These are phyloP conservation scores for Tulasnella sp. DNA, from an alignment of 768 basidiomycete species.

Conservation along the genomic window DNA sequence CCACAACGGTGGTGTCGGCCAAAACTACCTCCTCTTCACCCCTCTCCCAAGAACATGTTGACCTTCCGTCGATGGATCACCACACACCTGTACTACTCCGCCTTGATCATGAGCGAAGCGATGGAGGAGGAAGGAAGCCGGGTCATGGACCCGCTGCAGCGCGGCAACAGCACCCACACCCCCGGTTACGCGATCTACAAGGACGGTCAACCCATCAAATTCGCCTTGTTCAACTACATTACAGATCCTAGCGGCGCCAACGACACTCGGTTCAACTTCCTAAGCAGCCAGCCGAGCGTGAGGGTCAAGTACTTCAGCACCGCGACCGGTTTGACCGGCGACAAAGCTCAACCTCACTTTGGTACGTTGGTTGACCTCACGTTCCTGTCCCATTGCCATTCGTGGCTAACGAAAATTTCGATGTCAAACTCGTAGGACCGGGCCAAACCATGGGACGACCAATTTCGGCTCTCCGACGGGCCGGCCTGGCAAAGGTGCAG, in stretches of 20 bases:
- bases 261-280: slow-evolving; percentile 20
- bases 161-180: slow-evolving; percentile 50
- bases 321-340: slow-evolving; percentile 10
- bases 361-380: too few relatives aligned
- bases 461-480: slow-evolving; percentile 27
- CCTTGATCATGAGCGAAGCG: slow-evolving; percentile 63
- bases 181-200: slow-evolving; percentile 71
- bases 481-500: slow-evolving; percentile 32
- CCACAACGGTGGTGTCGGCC: slow-evolving; percentile 32
- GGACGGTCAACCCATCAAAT: slow-evolving; percentile 47
- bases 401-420: slow-evolving; percentile 30
- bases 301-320: slow-evolving; percentile 19
- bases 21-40: slow-evolving; percentile 53
- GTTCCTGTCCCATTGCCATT: too few relatives aligned
- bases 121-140: slow-evolving; percentile 60
- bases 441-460: slow-evolving; percentile 24
- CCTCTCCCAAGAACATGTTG: slow-evolving; percentile 54
- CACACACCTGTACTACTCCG: slow-evolving; percentile 69
- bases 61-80: slow-evolving; percentile 63
- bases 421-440: slow-evolving; percentile 15
- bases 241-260: background rate
- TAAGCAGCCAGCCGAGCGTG: slow-evolving; percentile 9
- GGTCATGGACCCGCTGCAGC: slow-evolving; percentile 60
- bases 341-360: slow-evolving; percentile 16
- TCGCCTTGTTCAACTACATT: slow-evolving; percentile 23